These are phyloP conservation scores for Tetracladium setigerum DNA, from an alignment of 495 filamentous ascomycete genomes.

Conservation along the genomic window DNA sequence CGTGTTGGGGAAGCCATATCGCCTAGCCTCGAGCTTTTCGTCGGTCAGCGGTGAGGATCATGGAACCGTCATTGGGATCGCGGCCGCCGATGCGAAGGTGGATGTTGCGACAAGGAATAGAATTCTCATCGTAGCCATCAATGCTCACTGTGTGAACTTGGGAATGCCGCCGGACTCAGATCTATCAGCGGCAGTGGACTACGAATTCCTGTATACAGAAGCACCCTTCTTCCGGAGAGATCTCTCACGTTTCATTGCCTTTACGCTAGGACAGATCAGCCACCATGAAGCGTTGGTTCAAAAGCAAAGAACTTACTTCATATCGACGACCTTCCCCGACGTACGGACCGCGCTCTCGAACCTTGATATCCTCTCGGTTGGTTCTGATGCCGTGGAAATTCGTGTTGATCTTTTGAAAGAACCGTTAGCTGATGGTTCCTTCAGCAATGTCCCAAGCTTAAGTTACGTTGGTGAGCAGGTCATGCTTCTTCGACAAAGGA, in stretches of 20 bases:
- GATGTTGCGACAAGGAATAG: constrained; percentile 44
- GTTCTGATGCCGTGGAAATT: constrained; percentile 75
- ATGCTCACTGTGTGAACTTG: constrained; percentile 64
- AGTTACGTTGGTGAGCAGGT: constrained; percentile 80
- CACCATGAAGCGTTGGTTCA: constrained; percentile 67
- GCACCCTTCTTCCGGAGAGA: constrained; percentile 66
- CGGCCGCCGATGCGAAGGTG: constrained; percentile 40
- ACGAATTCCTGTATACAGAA: constrained; percentile 75
- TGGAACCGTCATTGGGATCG: constrained; percentile 48
- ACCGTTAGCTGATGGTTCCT: constrained; percentile 46
- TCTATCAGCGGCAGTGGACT: constrained; percentile 60
- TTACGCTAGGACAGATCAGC: constrained; percentile 66
- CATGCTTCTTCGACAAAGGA: constrained; percentile 73
- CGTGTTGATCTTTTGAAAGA: constrained; percentile 76
- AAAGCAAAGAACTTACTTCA: constrained; percentile 71
- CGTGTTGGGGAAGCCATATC: constrained; percentile 58
- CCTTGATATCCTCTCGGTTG: constrained; percentile 76
- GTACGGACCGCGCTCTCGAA: constrained; percentile 77
- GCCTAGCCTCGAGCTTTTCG: constrained; percentile 43
- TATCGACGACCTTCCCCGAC: constrained; percentile 81
- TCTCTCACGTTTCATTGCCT: constrained; percentile 65
- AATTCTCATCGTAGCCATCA: constrained; percentile 51
- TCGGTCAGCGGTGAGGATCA: constrained; percentile 32
- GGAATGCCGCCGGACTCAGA: constrained; percentile 57
- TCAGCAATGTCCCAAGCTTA: constrained; percentile 59